Evolutionary conservation across 805 yeast genomes (phyloP), one percentile per base, ranked within the genome.

Genomic region (Brettanomyces bruxellensis): DNA sequence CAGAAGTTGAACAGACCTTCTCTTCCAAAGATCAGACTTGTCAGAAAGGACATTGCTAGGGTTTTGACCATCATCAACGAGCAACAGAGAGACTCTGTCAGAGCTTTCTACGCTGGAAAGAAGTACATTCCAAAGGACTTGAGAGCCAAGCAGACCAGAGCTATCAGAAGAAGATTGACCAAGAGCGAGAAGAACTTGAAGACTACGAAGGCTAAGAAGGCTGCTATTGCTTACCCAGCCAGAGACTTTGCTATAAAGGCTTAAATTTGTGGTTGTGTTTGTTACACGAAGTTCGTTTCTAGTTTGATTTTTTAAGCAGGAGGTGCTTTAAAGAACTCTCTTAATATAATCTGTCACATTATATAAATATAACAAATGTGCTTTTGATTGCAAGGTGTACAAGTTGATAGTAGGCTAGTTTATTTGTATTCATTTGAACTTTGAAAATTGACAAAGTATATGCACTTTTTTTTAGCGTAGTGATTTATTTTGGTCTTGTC

Each of bases 81-180:
- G 67, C 87, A 85, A 79, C 96, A 89, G 78, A 89, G 99, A 79
- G 89, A 84, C 61, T 81, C 83, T 64, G 96, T 88, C 70, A 87
- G 87, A 76, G 93, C 84, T 69, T 84, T 86, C 81, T 90, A 90
- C 91, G 80, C 81, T 61, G 93, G 89, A 72, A 84, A 86, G 83
- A 90, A 88, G 78, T 86, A 81, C 83, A 79, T 81, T 73, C 98
- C 99, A 80, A 90, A 91, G 81, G 97, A 90, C 73, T 82, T 93
- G 78, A 91, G 98, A 80, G 95, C 89, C 65, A 93, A 93, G 91
- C 87, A 93, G 86, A 93, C 99, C 76, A 91, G 98, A 84, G 98
- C 99, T 73, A 76, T 91, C 76, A 91, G 99, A 86, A 86, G 98
- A 82, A 81, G 83, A 70, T 81, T 93, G 70, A 81, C 97, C 73